Evolutionary conservation across 2,329 filamentous ascomycete species (phyloP).

Genomic region (Aspergillus fumigatiaffinis): DNA sequence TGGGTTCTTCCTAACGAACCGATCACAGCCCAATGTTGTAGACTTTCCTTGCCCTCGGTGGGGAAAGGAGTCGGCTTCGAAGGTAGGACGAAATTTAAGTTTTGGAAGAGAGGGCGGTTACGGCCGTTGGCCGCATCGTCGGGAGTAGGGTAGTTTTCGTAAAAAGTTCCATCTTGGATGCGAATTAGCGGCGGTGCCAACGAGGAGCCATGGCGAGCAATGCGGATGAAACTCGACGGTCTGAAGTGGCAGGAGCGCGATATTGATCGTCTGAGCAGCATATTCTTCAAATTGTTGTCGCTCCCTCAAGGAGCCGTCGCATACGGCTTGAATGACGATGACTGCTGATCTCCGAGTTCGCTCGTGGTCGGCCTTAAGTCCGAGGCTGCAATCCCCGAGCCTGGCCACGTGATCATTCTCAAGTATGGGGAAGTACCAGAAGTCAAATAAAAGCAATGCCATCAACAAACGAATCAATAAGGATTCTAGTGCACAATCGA

Average conservation of each 20-base stretch:
- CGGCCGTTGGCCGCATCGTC: slow-evolving; percentile 41
- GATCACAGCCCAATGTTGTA: slow-evolving; percentile 77
- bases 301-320: not conserved
- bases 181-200: slow-evolving; percentile 56
- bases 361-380: not conserved
- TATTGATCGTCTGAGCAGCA: slow-evolving; percentile 24
- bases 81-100: slow-evolving; percentile 67
- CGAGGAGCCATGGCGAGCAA: slow-evolving; percentile 15
- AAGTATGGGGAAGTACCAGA: not conserved
- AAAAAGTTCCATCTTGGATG: slow-evolving; percentile 79
- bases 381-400: not conserved
- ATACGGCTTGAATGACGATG: not conserved
- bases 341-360: not conserved
- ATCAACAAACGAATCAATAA: not conserved
- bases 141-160: slow-evolving; percentile 64
- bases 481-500: not conserved
- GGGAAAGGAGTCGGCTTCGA: slow-evolving; percentile 34
- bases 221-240: slow-evolving; percentile 6
- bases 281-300: slow-evolving; percentile 6
- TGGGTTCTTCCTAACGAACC: slow-evolving; percentile 78
- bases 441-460: not conserved
- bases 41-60: slow-evolving; percentile 13
- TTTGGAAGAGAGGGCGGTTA: slow-evolving; percentile 70
- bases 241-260: slow-evolving; percentile 15
- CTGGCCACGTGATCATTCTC: not conserved